A percentile compares a stretch with the other conserved stretches of the same genome.
phyloP scores from a whole-genome alignment of 2,329 filamentous ascomycete species.

The Pseudodiploospora longispora region DNA sequence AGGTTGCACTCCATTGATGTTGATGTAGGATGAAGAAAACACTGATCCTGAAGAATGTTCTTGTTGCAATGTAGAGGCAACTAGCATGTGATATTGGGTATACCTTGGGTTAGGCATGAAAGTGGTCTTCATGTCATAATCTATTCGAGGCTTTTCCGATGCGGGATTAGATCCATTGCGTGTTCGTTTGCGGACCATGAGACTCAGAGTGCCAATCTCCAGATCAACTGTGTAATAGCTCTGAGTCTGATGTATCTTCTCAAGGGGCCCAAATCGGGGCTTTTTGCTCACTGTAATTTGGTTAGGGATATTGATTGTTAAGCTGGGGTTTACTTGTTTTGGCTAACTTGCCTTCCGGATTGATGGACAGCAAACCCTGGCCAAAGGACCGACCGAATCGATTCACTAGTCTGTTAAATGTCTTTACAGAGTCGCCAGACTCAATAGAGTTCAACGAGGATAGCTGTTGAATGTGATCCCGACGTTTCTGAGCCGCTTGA shows the following conservation, averaged over 20 bases:
- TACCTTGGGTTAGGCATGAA: not conserved
- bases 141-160: not conserved
- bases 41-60: not conserved
- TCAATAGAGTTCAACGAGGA: too few relatives aligned
- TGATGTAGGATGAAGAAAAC: conserved; percentile 2
- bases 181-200: conserved; percentile 4
- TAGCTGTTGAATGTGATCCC: too few relatives aligned
- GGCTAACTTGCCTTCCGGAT: too few relatives aligned
- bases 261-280: too few relatives aligned
- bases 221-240: not conserved
- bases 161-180: not conserved
- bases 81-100: conserved; percentile 3
- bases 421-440: too few relatives aligned
- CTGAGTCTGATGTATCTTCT: not conserved
- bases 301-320: too few relatives aligned
- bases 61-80: not conserved
- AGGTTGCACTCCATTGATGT: conserved; percentile 2
- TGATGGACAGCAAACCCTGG: too few relatives aligned
- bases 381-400: too few relatives aligned
- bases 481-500: too few relatives aligned
- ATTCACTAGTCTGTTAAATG: too few relatives aligned
- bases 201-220: not conserved
- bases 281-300: too few relatives aligned
- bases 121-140: conserved; percentile 2
- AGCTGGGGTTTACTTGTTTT: too few relatives aligned